Percentiles rank a stretch among this genome's conserved stretches.
Evolutionary conservation across 345 rosid genomes (phyloP).

Genomic region (Eucalyptus rudis): DNA sequence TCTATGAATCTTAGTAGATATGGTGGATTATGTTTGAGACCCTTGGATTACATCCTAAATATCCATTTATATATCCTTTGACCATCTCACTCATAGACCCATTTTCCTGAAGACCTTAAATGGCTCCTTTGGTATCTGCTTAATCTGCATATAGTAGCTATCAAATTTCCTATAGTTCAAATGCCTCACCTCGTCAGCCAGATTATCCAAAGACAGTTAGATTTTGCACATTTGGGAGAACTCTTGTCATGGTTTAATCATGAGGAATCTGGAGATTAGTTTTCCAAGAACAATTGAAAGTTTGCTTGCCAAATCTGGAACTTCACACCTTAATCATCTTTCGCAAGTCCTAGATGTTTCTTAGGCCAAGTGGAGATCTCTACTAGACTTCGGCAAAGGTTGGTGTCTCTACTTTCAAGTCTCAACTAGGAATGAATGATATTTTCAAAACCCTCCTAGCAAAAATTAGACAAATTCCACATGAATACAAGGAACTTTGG

Average conservation of each 20-base stretch:
- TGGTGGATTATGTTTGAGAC: background rate
- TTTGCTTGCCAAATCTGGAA: background rate
- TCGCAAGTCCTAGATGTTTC: background rate
- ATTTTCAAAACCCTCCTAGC: too few species aligned
- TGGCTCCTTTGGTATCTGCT: background rate
- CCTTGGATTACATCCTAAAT: background rate
- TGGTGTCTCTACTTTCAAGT: background rate
- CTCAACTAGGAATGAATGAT: background rate
- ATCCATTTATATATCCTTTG: background rate
- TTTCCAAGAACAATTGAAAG: background rate
- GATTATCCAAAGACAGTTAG: accelerated
- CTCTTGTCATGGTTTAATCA: background rate
- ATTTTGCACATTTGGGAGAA: background rate
- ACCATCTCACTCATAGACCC: background rate
- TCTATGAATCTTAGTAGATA: background rate
- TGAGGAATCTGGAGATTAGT: background rate
- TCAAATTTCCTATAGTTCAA: too few species aligned
- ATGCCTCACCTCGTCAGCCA: background rate
- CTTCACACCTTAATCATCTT: background rate
- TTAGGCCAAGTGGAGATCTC: background rate
- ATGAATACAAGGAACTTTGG: too few species aligned
- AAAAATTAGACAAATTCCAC: too few species aligned
- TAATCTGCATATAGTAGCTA: too few species aligned
- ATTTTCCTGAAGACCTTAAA: background rate
- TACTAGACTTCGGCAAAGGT: background rate